Percentiles rank a stretch among this genome's conserved stretches.
These are phyloP conservation scores for Colletotrichum filicis DNA, from an alignment of 2,329 filamentous ascomycete species.

Conservation along the genomic window DNA sequence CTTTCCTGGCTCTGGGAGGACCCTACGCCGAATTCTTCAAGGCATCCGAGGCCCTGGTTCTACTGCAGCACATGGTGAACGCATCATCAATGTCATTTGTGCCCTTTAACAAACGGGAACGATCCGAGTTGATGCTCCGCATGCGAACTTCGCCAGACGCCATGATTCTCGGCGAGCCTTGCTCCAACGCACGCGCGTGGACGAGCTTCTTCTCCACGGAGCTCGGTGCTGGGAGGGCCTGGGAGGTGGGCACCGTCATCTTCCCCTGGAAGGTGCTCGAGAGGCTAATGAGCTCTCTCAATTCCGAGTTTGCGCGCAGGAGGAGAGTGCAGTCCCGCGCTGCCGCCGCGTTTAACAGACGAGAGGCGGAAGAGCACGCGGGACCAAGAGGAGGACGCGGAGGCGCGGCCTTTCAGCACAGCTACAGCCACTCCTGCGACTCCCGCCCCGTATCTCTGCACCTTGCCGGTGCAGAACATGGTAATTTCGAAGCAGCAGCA, in stretches of 20 bases:
- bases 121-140: conserved; percentile 20
- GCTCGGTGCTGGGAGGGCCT: conserved; percentile 20
- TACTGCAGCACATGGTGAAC: conserved; percentile 32
- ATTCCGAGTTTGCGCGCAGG: conserved; percentile 18
- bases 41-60: conserved; percentile 25
- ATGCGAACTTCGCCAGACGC: conserved; percentile 24
- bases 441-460: conserved; percentile 4
- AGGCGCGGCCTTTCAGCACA: background rate
- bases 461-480: background rate
- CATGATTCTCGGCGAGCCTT: conserved; percentile 27
- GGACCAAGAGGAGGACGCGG: background rate
- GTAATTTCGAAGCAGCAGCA: background rate
- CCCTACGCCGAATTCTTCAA: conserved; percentile 32
- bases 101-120: conserved; percentile 22
- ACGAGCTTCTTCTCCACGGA: conserved; percentile 29
- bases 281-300: conserved; percentile 30
- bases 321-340: conserved; percentile 11
- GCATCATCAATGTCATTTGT: conserved; percentile 17
- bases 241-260: conserved; percentile 26
- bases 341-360: background rate
- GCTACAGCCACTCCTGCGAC: background rate
- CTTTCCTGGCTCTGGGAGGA: conserved; percentile 8
- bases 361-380: conserved; percentile 14
- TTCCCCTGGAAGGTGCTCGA: conserved; percentile 28
- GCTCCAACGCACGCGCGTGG: conserved; percentile 31